Evolutionary conservation across 2,329 filamentous ascomycete species (phyloP), one percentile per base, ranked within the genome.

Genomic region (Daldinia eschscholtzii): DNA sequence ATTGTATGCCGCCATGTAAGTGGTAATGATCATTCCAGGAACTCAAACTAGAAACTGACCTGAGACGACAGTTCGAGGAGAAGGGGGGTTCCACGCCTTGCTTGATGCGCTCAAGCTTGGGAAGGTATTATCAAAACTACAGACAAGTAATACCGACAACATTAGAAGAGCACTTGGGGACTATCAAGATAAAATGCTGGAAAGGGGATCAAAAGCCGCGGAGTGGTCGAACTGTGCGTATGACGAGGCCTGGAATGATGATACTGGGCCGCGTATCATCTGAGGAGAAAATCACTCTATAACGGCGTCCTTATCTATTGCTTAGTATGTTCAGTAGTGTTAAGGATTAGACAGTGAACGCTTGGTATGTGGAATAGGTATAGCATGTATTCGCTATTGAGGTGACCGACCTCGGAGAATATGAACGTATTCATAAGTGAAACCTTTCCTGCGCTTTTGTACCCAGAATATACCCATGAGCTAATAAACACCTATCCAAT

Each of bases 101-200:
- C 56, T 71, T 7, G 91, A 93, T 50, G 92, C 93, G 71, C 67
- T 77, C 2, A 72, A 74, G 6, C 72, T 76, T 1, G 72, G 75
- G 28, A 70, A 76, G 41, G 65, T 75, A 6, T 70, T 80, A 6
- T 59, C 65, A 10, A 59, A 55, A 28, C 57, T 75, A 23, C 59
- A 67, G 37, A 72, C 70, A 48, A 59, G 66, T 20, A 65, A 75
- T 12, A 41, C 62, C 0, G 61, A 68, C 0, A 50, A 42, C 6
- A 65, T 77, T 12, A 72, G 69, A 60, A 56, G 56, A 3, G 62
- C 68, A 4, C 64, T 80, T 20, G 73, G 75, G 2, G 70, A 65
- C 0, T 78, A 77, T 55, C 77, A 80, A 52, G 65, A 69, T 6
- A 73, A 77, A n/a, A 75, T 80, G 63, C 35, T 78, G 0, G 64